A percentile compares a stretch with the other conserved stretches of the same genome.
Evolutionary conservation across 2,329 filamentous ascomycete genomes (phyloP).

Genomic region (Ceratocystis cubensis): DNA sequence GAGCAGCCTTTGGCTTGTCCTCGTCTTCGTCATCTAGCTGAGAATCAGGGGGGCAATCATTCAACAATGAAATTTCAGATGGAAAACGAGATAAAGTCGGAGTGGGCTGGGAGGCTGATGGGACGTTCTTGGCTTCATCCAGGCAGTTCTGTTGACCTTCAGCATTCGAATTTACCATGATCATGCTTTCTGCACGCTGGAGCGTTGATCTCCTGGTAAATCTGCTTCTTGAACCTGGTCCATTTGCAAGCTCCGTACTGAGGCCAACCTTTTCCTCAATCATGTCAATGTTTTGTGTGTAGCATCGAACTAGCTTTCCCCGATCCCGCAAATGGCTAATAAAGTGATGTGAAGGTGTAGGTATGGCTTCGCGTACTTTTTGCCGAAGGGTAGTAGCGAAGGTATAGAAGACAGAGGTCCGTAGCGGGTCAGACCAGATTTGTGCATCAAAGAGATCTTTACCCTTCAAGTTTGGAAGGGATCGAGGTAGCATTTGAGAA

Average conservation of each 20-base stretch:
- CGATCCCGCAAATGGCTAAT: conserved; percentile 54
- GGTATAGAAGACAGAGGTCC: conserved; percentile 59
- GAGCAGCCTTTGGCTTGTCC: background rate
- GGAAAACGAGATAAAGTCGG: conserved; percentile 13
- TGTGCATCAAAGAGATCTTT: conserved; percentile 59
- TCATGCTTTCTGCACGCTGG: conserved; percentile 18
- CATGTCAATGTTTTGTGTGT: conserved; percentile 65
- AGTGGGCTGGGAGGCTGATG: conserved; percentile 11
- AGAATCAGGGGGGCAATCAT: background rate
- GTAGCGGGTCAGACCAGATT: conserved; percentile 55
- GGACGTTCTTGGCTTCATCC: background rate
- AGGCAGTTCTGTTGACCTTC: conserved; percentile 9
- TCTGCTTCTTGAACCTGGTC: conserved; percentile 48
- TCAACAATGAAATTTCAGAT: conserved; percentile 9
- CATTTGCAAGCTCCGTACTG: conserved; percentile 47
- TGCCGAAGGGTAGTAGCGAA: conserved; percentile 57
- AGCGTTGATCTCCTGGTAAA: conserved; percentile 38
- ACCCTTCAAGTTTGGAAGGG: conserved; percentile 52
- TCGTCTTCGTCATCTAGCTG: conserved; percentile 14
- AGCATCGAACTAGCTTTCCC: conserved; percentile 56
- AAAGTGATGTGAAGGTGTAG: conserved; percentile 55
- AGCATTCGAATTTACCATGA: conserved; percentile 8
- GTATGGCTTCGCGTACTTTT: conserved; percentile 49
- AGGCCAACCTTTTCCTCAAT: conserved; percentile 60
- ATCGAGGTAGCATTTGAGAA: conserved; percentile 11